phyloP scores from a whole-genome alignment of 495 filamentous ascomycete genomes.

The Penicillium odoratum region DNA sequence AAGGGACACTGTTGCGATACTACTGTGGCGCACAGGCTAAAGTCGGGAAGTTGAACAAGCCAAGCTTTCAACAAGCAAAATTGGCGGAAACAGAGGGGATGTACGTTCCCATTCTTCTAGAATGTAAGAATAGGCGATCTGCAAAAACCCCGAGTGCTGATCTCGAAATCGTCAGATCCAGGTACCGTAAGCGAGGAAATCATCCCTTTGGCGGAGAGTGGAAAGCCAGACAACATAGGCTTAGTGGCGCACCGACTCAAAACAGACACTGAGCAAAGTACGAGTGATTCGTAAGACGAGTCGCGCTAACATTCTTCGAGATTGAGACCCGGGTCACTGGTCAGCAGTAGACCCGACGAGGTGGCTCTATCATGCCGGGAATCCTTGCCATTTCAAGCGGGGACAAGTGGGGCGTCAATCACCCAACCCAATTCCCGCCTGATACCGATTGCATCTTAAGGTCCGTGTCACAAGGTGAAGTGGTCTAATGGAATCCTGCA shows the following conservation, averaged over 20 bases:
- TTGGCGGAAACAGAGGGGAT: slow-evolving; percentile 2
- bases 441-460: neutral
- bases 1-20: slow-evolving; percentile 18
- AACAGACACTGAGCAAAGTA: neutral
- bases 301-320: neutral
- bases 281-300: neutral
- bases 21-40: slow-evolving; percentile 21
- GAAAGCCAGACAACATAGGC: neutral
- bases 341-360: neutral
- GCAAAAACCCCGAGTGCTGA: neutral
- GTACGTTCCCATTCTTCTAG: neutral
- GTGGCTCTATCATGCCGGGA: neutral
- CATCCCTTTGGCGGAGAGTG: neutral
- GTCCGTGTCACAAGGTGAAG: slow-evolving; percentile 3
- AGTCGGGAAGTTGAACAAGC: neutral
- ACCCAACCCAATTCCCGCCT: neutral
- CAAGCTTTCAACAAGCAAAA: slow-evolving; percentile 23
- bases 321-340: neutral
- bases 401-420: neutral
- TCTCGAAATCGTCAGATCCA: neutral
- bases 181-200: neutral
- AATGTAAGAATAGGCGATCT: neutral
- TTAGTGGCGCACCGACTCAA: neutral
- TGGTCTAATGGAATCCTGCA: neutral
- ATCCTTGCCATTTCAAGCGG: neutral